These are phyloP conservation scores for Fraxinus xanthoxyloides DNA, from an alignment of 305 asterid genomes.

Conservation along the genomic window DNA sequence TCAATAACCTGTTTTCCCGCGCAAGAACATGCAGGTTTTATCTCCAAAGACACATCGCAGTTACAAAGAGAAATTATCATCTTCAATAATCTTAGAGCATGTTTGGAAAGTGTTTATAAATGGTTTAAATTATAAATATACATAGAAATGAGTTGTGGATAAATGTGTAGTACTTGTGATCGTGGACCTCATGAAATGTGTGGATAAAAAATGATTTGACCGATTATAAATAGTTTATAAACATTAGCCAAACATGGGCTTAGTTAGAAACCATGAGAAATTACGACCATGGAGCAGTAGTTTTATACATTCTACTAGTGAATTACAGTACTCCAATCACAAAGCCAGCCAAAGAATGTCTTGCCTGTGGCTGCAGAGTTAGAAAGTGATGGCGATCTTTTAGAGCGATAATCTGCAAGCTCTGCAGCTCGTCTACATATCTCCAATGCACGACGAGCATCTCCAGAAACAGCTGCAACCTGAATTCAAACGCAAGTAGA, in stretches of 20 bases:
- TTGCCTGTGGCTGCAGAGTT: conserved; percentile 51
- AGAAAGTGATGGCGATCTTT: conserved; percentile 38
- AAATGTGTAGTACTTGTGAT: not conserved
- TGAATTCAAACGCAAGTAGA: conserved; percentile 27
- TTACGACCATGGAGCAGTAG: not conserved
- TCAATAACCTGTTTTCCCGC: conserved; percentile 6
- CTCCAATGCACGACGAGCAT: conserved; percentile 97
- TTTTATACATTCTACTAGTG: not conserved
- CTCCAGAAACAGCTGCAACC: conserved; percentile 99
- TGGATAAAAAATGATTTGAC: not conserved
- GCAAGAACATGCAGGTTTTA: conserved; percentile 2
- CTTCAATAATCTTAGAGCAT: not conserved
- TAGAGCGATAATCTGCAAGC: conserved; percentile 72
- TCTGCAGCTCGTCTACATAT: conserved; percentile 98
- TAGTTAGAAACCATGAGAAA: not conserved
- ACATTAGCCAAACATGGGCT: not conserved
- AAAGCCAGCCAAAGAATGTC: conserved; percentile 3
- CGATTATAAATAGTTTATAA: not conserved
- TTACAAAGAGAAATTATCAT: not conserved
- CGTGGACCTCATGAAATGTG: not conserved
- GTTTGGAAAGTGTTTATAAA: not conserved
- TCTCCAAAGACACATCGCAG: not conserved
- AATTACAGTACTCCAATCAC: not conserved
- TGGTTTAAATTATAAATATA: not conserved
- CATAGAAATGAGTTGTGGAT: not conserved